Evolutionary conservation across 1,284 basidiomycete genomes (phyloP).

Genomic region (Volvariella surrecta): DNA sequence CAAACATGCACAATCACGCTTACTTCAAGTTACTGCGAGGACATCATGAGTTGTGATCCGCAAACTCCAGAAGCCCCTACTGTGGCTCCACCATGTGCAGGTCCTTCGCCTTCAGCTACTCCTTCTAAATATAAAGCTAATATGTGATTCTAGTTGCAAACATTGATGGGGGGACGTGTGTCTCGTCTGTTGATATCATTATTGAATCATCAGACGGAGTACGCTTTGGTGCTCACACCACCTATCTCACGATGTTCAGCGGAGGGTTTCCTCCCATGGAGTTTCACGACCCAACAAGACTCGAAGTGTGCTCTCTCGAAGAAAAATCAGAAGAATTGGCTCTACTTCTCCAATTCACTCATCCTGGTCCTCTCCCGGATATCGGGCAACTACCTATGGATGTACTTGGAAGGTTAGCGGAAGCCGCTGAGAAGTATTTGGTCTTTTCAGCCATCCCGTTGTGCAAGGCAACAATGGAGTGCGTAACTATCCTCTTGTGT

Average conservation of each 20-base stretch:
- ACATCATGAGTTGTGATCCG: too few species aligned
- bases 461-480: constrained; percentile 7
- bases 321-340: constrained; percentile 14
- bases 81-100: too few species aligned
- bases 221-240: constrained; percentile 15
- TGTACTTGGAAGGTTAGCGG: not conserved
- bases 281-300: constrained; percentile 5
- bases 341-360: constrained; percentile 19
- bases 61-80: too few species aligned
- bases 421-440: constrained; percentile 9
- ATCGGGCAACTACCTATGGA: constrained; percentile 3
- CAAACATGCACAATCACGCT: too few species aligned
- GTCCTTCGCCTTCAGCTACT: too few species aligned
- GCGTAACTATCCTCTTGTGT: too few species aligned
- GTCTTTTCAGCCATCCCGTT: constrained; percentile 3
- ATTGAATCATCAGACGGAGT: constrained; percentile 17
- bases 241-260: constrained; percentile 17
- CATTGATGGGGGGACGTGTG: constrained; percentile 7
- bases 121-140: too few species aligned
- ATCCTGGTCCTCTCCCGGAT: constrained; percentile 14
- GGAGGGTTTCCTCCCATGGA: constrained; percentile 16
- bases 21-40: too few species aligned
- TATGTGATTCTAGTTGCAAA: too few species aligned
- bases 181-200: constrained; percentile 13
- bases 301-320: constrained; percentile 14